Conservation (phyloP, 139 green algal genomes). For the Haematococcus lacustris region DNA sequence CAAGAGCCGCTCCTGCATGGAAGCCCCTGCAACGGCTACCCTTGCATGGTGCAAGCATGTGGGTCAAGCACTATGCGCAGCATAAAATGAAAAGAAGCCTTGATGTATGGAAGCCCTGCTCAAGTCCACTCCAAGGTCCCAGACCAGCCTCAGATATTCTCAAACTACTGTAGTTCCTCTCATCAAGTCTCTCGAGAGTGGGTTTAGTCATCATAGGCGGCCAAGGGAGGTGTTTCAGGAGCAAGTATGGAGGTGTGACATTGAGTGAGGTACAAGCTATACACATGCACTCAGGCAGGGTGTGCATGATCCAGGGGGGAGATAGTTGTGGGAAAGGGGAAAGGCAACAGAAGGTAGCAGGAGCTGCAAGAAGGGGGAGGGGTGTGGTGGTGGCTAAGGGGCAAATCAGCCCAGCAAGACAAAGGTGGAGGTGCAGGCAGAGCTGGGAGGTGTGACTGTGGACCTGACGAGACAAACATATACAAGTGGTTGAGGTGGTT, state of each 20-base stretch:
- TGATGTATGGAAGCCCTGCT: background rate
- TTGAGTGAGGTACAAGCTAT: too few species aligned
- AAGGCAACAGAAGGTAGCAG: too few species aligned
- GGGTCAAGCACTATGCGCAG: background rate
- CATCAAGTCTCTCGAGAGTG: background rate
- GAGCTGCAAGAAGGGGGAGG: background rate
- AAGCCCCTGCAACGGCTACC: too few species aligned
- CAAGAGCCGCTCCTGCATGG: background rate
- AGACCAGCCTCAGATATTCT: constrained; percentile 53
- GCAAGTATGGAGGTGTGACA: too few species aligned
- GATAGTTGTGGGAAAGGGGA: too few species aligned
- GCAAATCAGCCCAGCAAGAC: too few species aligned
- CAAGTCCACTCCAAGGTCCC: background rate
- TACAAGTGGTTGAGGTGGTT: background rate
- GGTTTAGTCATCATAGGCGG: background rate
- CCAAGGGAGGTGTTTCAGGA: too few species aligned
- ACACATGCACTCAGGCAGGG: too few species aligned
- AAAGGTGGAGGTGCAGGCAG: too few species aligned
- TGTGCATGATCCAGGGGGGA: too few species aligned
- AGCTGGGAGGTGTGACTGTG: too few species aligned
- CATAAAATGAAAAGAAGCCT: background rate
- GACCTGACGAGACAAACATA: too few species aligned
- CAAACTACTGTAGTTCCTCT: constrained; percentile 32
- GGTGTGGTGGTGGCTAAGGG: background rate
- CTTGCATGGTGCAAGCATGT: background rate